Percentiles rank a stretch among this genome's conserved stretches.
Evolutionary conservation across 306 rosid genomes (phyloP).

Genomic region (Urtica urens): DNA sequence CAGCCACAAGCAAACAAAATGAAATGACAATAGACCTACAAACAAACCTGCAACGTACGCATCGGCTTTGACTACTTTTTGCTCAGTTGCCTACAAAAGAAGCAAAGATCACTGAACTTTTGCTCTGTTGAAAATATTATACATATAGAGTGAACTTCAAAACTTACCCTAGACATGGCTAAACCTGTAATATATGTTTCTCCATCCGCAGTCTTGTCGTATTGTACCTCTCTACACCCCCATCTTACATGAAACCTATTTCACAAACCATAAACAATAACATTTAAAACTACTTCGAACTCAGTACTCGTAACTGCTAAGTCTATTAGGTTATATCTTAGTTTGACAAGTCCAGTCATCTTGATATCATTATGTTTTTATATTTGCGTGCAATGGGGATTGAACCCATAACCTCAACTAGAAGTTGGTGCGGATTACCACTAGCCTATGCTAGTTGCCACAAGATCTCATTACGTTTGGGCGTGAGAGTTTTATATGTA

Average conservation of each 20-base stretch:
- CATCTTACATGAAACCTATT: slow-evolving; percentile 98
- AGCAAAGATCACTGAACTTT: slow-evolving; percentile 6
- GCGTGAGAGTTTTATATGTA: no score
- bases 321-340: no score
- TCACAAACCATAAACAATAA: no score
- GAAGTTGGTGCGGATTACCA: no score
- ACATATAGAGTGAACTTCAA: neutral
- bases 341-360: no score
- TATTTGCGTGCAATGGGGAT: no score
- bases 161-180: slow-evolving; percentile 66
- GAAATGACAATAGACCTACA: slow-evolving; percentile 17
- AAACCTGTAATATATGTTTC: slow-evolving; percentile 57
- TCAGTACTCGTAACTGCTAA: no score
- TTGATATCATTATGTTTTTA: no score
- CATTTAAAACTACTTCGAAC: no score
- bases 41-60: slow-evolving; percentile 94
- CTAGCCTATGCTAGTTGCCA: no score
- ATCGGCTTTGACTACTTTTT: slow-evolving; percentile 77
- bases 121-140: slow-evolving; percentile 7
- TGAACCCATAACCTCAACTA: no score
- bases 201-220: slow-evolving; percentile 65
- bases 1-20: slow-evolving; percentile 3
- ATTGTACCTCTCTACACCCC: slow-evolving; percentile 89
- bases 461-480: no score
- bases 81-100: slow-evolving; percentile 62